These are phyloP conservation scores for Tricholoma sp. DNA, from an alignment of 768 basidiomycete species.

Conservation along the genomic window DNA sequence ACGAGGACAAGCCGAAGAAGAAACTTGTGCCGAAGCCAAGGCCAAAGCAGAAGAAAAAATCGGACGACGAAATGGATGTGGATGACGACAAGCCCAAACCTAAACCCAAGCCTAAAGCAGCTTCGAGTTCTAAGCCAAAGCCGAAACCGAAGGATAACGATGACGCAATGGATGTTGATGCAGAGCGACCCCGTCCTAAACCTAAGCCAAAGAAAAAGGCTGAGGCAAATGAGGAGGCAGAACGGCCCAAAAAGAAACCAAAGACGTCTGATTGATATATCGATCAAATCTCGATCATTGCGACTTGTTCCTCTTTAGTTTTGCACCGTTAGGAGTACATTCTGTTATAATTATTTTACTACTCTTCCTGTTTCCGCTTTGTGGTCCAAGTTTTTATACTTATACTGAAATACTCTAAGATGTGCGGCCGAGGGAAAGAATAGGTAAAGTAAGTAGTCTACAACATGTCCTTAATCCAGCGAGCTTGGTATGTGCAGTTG, in stretches of 20 bases:
- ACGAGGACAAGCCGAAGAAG: conserved; percentile 30
- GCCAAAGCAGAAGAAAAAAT: conserved; percentile 39
- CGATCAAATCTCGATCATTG: too few relatives aligned
- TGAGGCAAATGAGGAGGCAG: conserved; percentile 35
- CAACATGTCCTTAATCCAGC: neutral
- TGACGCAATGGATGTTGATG: conserved; percentile 46
- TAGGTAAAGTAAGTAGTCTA: conserved; percentile 5
- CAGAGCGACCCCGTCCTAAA: conserved; percentile 32
- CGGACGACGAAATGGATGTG: conserved; percentile 42
- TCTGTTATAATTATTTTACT: neutral
- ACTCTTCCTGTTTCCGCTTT: conserved; percentile 3
- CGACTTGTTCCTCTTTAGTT: neutral
- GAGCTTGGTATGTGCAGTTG: neutral
- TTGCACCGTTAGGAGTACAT: neutral
- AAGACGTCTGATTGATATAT: conserved; percentile 44
- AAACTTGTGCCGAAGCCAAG: conserved; percentile 43
- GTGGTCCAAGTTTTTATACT: conserved; percentile 8
- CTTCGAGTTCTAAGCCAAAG: conserved; percentile 36
- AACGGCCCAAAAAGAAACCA: conserved; percentile 72
- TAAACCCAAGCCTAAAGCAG: conserved; percentile 31
- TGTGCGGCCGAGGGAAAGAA: neutral
- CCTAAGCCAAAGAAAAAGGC: conserved; percentile 39
- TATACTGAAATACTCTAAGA: neutral
- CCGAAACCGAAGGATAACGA: conserved; percentile 25
- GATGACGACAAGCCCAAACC: conserved; percentile 28